phyloP scores from a whole-genome alignment of 176 grass and related monocot species.

The bread wheat (Triticum aestivum) region DNA sequence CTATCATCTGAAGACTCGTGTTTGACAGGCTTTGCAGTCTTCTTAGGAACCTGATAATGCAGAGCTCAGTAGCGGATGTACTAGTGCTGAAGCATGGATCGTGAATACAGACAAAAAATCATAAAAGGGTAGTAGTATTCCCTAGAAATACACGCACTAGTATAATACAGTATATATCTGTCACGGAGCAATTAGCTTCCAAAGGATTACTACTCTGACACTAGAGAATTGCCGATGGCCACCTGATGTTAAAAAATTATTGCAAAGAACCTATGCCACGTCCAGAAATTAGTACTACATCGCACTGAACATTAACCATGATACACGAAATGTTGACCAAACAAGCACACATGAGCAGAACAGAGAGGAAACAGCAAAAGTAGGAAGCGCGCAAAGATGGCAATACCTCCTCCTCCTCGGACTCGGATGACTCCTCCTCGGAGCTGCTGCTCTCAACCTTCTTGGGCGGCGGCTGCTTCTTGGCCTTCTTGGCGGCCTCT shows the following conservation, averaged over 20 bases:
- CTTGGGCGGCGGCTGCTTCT: conserved; percentile 61
- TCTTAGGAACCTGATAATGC: conserved; percentile 28
- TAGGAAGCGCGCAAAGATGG: neutral
- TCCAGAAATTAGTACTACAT: neutral
- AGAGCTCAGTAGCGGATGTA: neutral
- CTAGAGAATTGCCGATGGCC: neutral
- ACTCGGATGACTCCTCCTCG: conserved; percentile 55
- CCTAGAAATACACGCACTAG: neutral
- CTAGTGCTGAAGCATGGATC: neutral
- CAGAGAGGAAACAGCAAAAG: neutral
- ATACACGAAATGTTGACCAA: neutral
- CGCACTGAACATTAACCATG: neutral
- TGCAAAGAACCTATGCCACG: neutral
- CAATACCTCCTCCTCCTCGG: conserved; percentile 65
- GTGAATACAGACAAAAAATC: neutral
- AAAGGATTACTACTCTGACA: neutral
- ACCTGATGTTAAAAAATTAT: neutral
- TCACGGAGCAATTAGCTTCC: neutral
- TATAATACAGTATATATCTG: neutral
- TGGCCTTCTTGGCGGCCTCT: conserved; percentile 42
- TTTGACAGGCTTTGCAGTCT: conserved; percentile 41
- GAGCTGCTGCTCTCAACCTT: conserved; percentile 50
- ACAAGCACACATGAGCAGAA: neutral
- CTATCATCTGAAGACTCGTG: conserved; percentile 56
- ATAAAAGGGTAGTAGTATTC: neutral